Evolutionary conservation across 805 yeast species (phyloP), one percentile per base, ranked within the genome.

Genomic region (Kluyveromyces nonfermentans): DNA sequence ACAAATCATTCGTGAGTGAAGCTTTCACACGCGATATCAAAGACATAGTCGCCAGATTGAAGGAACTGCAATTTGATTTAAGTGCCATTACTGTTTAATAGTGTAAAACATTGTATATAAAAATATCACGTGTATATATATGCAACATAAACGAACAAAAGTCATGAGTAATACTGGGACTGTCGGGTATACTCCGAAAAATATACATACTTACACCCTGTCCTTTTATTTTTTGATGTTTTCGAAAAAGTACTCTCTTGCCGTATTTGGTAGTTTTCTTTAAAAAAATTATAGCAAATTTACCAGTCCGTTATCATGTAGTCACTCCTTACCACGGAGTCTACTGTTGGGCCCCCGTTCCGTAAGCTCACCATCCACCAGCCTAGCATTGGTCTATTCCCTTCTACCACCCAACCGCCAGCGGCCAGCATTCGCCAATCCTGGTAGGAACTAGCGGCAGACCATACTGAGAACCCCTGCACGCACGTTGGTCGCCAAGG

Each of bases 1-100:
- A 72, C 59, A 71, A 67, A 39, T 61, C 69, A 40, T 83, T 81
- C 73, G 71, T 65, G 64, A 72, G 51, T 69, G 63, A 44, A 58
- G 70, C 50, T 54, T 73, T 30, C 15, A 35, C 39, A 15, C 42
- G 47, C 12, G 41, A 51, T 10, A 42, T 52, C 7, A 45, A 45
- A 19, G 52, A 57, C n/a, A 43, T 57, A 15, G 41, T 57, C 38
- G 35, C 47, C 10, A 50, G 46, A 33, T 42, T 59, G 33, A 50
- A 48, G 15, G 31, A 41, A 6, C 43, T 51, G 25, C 70, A 71
- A 3, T 67, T 60, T 43, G 73, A 69, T 46, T 52, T 68, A 46
- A 47, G 54, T 21, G 53, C 57, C 35, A 53, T 64, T 15, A 54
- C 60, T 21, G 50, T 54, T 20, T 49, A 43, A 44, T 42, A 42